Evolutionary conservation across 805 yeast genomes (phyloP).

Genomic region (Candida palmyrensis): DNA sequence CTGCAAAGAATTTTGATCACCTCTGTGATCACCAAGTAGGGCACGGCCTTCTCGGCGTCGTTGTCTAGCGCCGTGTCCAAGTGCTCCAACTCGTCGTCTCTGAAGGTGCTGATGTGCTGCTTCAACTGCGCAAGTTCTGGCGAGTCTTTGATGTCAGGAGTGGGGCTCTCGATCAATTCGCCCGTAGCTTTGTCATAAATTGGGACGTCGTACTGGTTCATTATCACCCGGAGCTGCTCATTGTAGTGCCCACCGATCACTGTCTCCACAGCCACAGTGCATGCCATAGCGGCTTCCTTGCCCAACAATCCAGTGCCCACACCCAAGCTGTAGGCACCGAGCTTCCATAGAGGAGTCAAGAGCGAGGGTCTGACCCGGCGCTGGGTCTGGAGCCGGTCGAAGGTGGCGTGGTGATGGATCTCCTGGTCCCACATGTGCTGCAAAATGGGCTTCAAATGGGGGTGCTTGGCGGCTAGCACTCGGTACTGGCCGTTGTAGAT

Average conservation of each 20-base stretch:
- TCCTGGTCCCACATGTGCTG: slow-evolving; percentile 99
- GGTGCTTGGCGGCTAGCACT: slow-evolving; percentile 65
- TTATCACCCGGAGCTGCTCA: slow-evolving; percentile 74
- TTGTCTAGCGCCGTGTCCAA: slow-evolving; percentile 87
- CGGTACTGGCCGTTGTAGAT: slow-evolving; percentile 88
- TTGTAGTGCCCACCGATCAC: slow-evolving; percentile 97
- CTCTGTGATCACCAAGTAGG: slow-evolving; percentile 85
- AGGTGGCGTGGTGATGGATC: slow-evolving; percentile 81
- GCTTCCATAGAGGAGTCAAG: slow-evolving; percentile 88
- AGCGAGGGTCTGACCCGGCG: slow-evolving; percentile 88
- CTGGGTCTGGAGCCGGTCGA: slow-evolving; percentile 67
- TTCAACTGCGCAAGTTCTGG: slow-evolving; percentile 57
- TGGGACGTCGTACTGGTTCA: slow-evolving; percentile 56
- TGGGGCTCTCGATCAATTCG: slow-evolving; percentile 18
- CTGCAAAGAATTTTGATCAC: slow-evolving; percentile 76
- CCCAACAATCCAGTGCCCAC: slow-evolving; percentile 80
- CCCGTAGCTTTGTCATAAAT: slow-evolving; percentile 32
- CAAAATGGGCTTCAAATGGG: slow-evolving; percentile 72
- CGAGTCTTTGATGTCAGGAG: slow-evolving; percentile 28
- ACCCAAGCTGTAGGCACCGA: slow-evolving; percentile 86
- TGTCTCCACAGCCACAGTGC: slow-evolving; percentile 98
- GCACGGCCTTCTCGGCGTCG: slow-evolving; percentile 90
- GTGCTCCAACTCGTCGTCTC: slow-evolving; percentile 96
- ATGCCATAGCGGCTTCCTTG: slow-evolving; percentile 98
- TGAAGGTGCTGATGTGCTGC: slow-evolving; percentile 61